phyloP scores from a whole-genome alignment of 148 eudicot species.

The Amaranthus hypochondriacus region DNA sequence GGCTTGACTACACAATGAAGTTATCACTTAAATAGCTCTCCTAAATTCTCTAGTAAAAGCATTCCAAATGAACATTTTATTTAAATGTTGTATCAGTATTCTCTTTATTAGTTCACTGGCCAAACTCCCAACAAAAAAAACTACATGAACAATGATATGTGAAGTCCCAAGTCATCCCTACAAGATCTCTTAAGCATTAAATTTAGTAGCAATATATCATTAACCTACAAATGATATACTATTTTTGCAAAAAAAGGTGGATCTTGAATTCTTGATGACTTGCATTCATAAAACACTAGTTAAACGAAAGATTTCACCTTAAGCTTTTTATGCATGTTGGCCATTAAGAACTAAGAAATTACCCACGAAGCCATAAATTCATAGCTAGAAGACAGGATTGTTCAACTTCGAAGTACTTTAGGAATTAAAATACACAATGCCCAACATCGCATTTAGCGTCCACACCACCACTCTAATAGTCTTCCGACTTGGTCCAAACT shows the following conservation, averaged over 20 bases:
- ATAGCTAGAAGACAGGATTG: not conserved
- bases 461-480: not conserved
- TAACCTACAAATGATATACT: not conserved
- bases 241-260: not conserved
- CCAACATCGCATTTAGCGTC: not conserved
- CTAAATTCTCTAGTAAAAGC: not conserved
- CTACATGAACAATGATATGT: not conserved
- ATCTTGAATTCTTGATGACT: not conserved
- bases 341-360: not conserved
- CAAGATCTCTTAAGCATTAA: not conserved
- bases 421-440: not conserved
- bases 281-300: not conserved
- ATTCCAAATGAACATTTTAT: not conserved
- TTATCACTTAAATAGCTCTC: not conserved
- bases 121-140: not conserved
- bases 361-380: not conserved
- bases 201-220: not conserved
- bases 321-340: not conserved
- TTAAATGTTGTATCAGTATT: not conserved
- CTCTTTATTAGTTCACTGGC: not conserved
- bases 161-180: not conserved
- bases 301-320: not conserved
- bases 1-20: not conserved
- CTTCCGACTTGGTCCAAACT: too few relatives aligned
- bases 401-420: not conserved